Evolutionary conservation across 305 asterid species (phyloP).

Genomic region (Fraxinus albicans): DNA sequence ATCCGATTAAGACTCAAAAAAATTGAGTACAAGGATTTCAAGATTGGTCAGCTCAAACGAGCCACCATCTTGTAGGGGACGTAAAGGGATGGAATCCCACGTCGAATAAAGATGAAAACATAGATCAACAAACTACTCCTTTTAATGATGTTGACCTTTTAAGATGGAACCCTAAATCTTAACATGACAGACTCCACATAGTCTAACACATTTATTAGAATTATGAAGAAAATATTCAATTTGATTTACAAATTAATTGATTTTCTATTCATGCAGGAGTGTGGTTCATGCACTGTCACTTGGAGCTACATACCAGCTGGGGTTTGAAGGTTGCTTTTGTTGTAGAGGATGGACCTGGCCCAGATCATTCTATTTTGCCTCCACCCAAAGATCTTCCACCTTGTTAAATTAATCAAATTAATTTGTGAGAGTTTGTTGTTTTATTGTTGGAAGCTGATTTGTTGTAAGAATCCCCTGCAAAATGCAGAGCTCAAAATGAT

Average conservation of each 20-base stretch:
- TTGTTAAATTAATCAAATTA: constrained; percentile 19
- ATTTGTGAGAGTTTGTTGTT: not conserved
- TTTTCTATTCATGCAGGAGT: constrained; percentile 31
- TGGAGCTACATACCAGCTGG: constrained; percentile 58
- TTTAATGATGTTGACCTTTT: no score
- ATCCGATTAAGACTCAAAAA: no score
- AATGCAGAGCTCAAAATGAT: constrained; percentile 12
- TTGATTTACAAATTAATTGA: not conserved
- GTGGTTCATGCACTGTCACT: constrained; percentile 56
- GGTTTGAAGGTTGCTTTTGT: constrained; percentile 52
- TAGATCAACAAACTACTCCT: no score
- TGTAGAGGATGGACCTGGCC: constrained; percentile 47
- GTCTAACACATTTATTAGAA: not conserved
- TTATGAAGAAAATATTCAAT: not conserved
- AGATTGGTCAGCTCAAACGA: no score
- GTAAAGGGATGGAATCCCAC: no score
- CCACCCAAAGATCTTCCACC: constrained; percentile 53
- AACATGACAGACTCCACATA: not conserved
- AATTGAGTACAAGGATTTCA: no score
- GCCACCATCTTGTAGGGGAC: no score
- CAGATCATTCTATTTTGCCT: constrained; percentile 37
- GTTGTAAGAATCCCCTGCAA: constrained; percentile 23
- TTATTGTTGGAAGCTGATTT: not conserved
- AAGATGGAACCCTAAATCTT: no score
- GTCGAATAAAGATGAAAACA: no score